phyloP scores from a whole-genome alignment of 305 asterid species.

The Fraxinus dipetala region DNA sequence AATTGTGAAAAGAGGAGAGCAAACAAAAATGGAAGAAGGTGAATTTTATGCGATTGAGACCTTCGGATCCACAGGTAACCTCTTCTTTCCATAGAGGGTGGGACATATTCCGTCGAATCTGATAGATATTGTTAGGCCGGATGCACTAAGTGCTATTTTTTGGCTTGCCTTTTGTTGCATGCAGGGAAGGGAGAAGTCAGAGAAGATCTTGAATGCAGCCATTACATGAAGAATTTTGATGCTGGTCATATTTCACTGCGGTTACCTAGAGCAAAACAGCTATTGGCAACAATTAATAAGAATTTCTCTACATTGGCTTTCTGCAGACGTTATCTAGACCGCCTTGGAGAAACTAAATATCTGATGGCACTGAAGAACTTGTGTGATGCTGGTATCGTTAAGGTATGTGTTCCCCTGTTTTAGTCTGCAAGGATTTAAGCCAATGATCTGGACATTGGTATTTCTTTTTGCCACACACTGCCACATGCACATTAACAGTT shows the following conservation, averaged over 20 bases:
- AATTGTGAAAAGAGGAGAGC: constrained; percentile 95
- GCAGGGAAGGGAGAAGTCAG: constrained; percentile 90
- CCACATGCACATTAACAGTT: background rate
- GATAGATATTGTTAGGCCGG: background rate
- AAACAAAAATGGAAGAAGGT: constrained; percentile 99
- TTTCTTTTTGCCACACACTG: background rate
- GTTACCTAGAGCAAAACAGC: constrained; percentile 86
- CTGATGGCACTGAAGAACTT: constrained; percentile 92
- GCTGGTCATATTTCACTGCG: constrained; percentile 87
- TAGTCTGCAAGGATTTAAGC: background rate
- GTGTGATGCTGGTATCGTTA: constrained; percentile 87
- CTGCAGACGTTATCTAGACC: constrained; percentile 93
- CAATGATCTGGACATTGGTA: background rate
- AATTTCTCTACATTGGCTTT: constrained; percentile 94
- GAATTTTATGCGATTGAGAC: constrained; percentile 97
- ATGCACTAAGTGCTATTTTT: background rate
- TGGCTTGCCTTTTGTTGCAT: constrained; percentile 18
- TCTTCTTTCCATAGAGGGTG: background rate
- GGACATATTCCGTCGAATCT: background rate
- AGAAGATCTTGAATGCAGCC: constrained; percentile 98
- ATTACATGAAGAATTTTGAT: constrained; percentile 95
- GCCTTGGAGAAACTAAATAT: constrained; percentile 90
- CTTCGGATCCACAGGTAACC: constrained; percentile 88
- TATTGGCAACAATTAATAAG: constrained; percentile 80
- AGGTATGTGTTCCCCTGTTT: constrained; percentile 42